These are phyloP conservation scores for Ustilago crameri DNA, from an alignment of 1,284 basidiomycete genomes.

Conservation along the genomic window DNA sequence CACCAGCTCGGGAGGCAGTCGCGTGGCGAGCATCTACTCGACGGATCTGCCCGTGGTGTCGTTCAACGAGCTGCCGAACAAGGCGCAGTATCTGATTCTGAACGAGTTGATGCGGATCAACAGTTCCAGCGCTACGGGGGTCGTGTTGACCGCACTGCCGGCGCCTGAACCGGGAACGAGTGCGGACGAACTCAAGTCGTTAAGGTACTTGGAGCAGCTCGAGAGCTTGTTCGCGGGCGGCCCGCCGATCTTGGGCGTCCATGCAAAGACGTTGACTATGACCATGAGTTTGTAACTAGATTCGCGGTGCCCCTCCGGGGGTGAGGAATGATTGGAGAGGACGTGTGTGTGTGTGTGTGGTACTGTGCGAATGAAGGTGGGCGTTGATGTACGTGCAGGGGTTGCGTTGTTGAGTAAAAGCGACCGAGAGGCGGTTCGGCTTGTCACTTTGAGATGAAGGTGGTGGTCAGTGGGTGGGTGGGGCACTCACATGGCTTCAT, in stretches of 20 bases:
- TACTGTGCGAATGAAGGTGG: not conserved
- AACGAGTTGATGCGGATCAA: constrained; percentile 65
- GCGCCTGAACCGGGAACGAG: constrained; percentile 65
- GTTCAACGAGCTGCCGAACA: constrained; percentile 67
- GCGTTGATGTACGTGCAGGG: too few species aligned
- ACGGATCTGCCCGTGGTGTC: constrained; percentile 46
- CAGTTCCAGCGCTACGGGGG: constrained; percentile 57
- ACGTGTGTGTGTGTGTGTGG: not conserved
- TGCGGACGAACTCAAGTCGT: constrained; percentile 44
- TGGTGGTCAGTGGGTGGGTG: too few species aligned
- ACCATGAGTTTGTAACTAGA: constrained; percentile 59
- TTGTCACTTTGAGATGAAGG: too few species aligned
- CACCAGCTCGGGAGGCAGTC: constrained; percentile 1
- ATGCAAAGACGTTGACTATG: constrained; percentile 66
- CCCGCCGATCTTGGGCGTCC: constrained; percentile 64
- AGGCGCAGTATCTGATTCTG: constrained; percentile 66
- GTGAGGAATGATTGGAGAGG: not conserved
- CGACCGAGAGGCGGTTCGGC: too few species aligned
- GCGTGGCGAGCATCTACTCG: constrained; percentile 27
- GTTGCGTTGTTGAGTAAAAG: too few species aligned
- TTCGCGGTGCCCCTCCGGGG: not conserved
- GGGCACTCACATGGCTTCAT: too few species aligned
- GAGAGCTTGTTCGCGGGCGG: constrained; percentile 62
- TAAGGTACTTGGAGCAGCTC: constrained; percentile 62
- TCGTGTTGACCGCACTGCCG: constrained; percentile 65